Base-by-base conservation (phyloP, 352 stramenopile species). In the Globisporangium heterothallicum region DNA sequence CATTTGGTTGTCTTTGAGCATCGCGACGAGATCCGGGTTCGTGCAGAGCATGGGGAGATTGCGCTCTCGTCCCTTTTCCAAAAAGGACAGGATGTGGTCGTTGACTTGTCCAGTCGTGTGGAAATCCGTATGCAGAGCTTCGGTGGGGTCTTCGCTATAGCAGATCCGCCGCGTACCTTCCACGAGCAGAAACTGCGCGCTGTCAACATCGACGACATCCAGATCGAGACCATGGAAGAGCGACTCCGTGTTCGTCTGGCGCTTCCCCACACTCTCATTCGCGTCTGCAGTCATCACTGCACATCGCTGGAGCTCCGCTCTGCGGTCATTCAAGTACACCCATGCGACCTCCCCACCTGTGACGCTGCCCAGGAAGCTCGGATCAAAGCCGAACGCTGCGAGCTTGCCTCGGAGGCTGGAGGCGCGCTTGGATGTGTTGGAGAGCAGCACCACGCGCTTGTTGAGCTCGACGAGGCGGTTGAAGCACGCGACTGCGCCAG, bases 401-500 rank as follows among this genome's bases (percentile, higher is more conserved):
- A 97, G 62, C 58, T 76, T 77, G 10, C 40, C 46, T 18, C 73
- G 48, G 24, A 88, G 64, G 30, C 63, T 59, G 12, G 64, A 55
- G 2, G 81, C 70, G 21, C 83, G 75, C n/a, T 76, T 78, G n/a
- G 84, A 89, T 45, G 85, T 91, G 63, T 96, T 97, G 27, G 85
- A 96, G 4, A 97, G 63, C 56, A 97, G 77, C 44, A 96, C 72
- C 18, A 95, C 69, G 45, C 75, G 75, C 63, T 96, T 96, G 26
- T 65, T 60, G 8, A 60, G 49, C 7, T 63, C 34, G 4, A 78
- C 25, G 43, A 97, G 69, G 9, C 53, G 30, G 27, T 78, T 61
- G 32, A 96, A 85, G 29, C 67, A 85, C 26, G 82, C 69, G 12
- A 80, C 63, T 9, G 85, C 79, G 29, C 78, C 79, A 13, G 71